These are phyloP conservation scores for Rhizopogon vinicolor DNA, from an alignment of 768 basidiomycete genomes.

Conservation along the genomic window DNA sequence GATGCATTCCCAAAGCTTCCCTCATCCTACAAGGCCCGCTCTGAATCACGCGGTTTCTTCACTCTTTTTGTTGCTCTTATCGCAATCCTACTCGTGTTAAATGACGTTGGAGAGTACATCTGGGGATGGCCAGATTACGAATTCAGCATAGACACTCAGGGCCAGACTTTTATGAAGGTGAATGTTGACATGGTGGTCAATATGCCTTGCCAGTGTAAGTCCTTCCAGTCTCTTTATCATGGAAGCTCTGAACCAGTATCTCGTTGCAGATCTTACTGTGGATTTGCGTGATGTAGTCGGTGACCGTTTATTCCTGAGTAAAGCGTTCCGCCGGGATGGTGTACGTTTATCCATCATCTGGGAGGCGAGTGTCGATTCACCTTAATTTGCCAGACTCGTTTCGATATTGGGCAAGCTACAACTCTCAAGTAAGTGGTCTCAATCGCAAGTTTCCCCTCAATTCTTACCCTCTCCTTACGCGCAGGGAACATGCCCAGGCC, in stretches of 20 bases:
- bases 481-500: conserved; percentile 56
- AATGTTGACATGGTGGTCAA: conserved; percentile 93
- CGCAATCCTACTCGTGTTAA: conserved; percentile 72
- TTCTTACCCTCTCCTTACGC: background rate
- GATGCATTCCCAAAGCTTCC: conserved; percentile 89
- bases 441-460: too few species aligned
- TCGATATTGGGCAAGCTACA: conserved; percentile 80
- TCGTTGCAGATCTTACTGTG: conserved; percentile 67
- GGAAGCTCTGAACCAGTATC: background rate
- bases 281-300: conserved; percentile 94
- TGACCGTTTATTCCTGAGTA: conserved; percentile 81
- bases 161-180: conserved; percentile 63
- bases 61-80: conserved; percentile 66
- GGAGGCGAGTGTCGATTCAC: background rate
- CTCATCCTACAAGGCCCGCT: conserved; percentile 74
- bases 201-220: conserved; percentile 90
- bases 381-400: conserved; percentile 50
- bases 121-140: conserved; percentile 92
- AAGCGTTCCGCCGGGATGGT: conserved; percentile 80
- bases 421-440: conserved; percentile 46
- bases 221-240: background rate
- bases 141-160: conserved; percentile 77
- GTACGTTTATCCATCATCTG: conserved; percentile 34
- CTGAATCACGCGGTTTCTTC: conserved; percentile 76
- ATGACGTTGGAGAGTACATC: conserved; percentile 86